phyloP scores from a whole-genome alignment of 305 asterid genomes.

The Fraxinus paxiana region DNA sequence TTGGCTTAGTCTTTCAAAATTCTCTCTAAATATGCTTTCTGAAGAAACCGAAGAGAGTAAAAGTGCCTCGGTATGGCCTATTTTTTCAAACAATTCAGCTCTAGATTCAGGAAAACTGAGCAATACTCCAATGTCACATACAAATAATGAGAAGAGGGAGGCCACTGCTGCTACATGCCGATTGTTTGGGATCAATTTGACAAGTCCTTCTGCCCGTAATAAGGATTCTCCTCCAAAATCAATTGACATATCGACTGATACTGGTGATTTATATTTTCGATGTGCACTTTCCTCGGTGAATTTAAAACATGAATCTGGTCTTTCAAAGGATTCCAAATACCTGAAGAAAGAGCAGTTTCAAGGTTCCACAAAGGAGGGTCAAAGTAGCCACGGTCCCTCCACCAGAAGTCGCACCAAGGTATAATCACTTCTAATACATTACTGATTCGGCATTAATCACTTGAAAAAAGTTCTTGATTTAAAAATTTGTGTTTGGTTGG shows the following conservation, averaged over 20 bases:
- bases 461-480: not conserved
- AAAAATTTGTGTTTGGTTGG: constrained; percentile 6
- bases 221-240: constrained; percentile 34
- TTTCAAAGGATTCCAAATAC: constrained; percentile 52
- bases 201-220: constrained; percentile 37
- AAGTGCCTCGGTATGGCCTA: constrained; percentile 51
- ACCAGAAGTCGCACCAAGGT: constrained; percentile 95
- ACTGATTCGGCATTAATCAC: not conserved
- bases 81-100: constrained; percentile 33
- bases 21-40: constrained; percentile 23
- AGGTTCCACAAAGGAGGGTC: constrained; percentile 53
- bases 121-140: constrained; percentile 25
- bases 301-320: constrained; percentile 61
- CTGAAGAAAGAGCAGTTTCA: constrained; percentile 42
- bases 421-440: constrained; percentile 12
- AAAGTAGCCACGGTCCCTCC: constrained; percentile 51
- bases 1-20: constrained; percentile 23
- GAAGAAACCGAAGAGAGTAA: constrained; percentile 51
- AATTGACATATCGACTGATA: constrained; percentile 22
- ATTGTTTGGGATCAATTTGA: constrained; percentile 78
- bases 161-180: constrained; percentile 45
- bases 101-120: constrained; percentile 30
- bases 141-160: constrained; percentile 36
- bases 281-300: constrained; percentile 40
- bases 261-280: constrained; percentile 33